Conservation (phyloP, 2,329 filamentous ascomycete genomes). For the Aureobasidium lini region DNA sequence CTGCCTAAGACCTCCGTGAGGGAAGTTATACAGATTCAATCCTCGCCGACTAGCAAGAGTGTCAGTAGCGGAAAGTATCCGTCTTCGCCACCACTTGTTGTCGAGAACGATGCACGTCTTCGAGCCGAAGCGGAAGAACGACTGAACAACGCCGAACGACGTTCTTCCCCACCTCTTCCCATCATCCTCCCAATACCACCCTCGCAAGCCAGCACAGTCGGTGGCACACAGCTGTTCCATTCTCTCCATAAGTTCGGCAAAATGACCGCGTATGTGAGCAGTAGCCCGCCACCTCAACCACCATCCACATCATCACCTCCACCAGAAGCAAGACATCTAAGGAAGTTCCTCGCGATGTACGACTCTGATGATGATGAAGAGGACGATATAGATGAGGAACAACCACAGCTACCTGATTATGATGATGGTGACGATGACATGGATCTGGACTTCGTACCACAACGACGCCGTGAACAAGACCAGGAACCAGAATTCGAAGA, state of each 20-base stretch:
- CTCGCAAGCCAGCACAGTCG: conserved; percentile 10
- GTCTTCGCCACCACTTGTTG: conserved; percentile 10
- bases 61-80: conserved; percentile 13
- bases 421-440: background rate
- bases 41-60: conserved; percentile 12
- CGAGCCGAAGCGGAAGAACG: background rate
- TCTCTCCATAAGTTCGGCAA: background rate
- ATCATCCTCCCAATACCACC: conserved; percentile 5
- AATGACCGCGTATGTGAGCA: background rate
- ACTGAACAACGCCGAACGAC: background rate
- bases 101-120: background rate
- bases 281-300: background rate
- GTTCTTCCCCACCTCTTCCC: conserved; percentile 1
- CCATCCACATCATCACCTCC: conserved; percentile 1
- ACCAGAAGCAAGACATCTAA: background rate
- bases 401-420: background rate
- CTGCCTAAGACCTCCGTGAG: background rate
- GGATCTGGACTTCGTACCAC: conserved; percentile 3
- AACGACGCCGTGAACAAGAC: background rate
- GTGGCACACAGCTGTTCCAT: background rate
- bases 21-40: conserved; percentile 3
- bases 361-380: background rate
- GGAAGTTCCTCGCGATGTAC: background rate
- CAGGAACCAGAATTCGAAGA: background rate
- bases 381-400: background rate